Evolutionary conservation across 129 eudicot genomes (phyloP).

Genomic region (Pseudognaphalium luteoalbum): DNA sequence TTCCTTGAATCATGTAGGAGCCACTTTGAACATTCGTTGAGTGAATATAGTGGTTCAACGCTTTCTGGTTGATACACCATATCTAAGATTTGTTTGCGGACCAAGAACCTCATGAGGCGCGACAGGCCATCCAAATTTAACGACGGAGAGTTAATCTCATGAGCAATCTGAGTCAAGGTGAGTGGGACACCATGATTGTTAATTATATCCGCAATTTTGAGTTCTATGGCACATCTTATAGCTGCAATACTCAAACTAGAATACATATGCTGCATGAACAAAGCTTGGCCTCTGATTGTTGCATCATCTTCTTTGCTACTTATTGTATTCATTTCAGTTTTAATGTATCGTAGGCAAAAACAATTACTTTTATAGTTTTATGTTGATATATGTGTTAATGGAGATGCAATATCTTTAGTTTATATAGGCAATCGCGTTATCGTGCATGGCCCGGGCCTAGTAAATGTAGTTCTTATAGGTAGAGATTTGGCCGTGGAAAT

Average conservation of each 20-base stretch:
- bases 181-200: constrained; percentile 31
- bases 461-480: too few relatives aligned
- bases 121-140: constrained; percentile 13
- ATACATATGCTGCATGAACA: neutral
- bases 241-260: constrained; percentile 15
- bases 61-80: neutral
- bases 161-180: constrained; percentile 37
- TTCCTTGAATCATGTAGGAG: constrained; percentile 5
- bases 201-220: constrained; percentile 39
- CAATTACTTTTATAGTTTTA: too few relatives aligned
- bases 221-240: constrained; percentile 38
- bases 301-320: neutral
- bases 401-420: too few relatives aligned
- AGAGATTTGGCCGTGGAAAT: too few relatives aligned
- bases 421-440: too few relatives aligned
- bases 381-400: too few relatives aligned
- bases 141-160: constrained; percentile 16
- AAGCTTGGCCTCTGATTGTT: constrained; percentile 19
- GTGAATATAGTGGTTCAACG: constrained; percentile 21
- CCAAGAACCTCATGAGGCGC: constrained; percentile 41
- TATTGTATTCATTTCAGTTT: neutral
- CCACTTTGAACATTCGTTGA: constrained; percentile 24
- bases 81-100: constrained; percentile 29
- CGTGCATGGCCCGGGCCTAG: too few relatives aligned
- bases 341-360: too few relatives aligned